Evolutionary conservation across 192 early-diverging fungal species (phyloP).

Genomic region (Dispira simplex): DNA sequence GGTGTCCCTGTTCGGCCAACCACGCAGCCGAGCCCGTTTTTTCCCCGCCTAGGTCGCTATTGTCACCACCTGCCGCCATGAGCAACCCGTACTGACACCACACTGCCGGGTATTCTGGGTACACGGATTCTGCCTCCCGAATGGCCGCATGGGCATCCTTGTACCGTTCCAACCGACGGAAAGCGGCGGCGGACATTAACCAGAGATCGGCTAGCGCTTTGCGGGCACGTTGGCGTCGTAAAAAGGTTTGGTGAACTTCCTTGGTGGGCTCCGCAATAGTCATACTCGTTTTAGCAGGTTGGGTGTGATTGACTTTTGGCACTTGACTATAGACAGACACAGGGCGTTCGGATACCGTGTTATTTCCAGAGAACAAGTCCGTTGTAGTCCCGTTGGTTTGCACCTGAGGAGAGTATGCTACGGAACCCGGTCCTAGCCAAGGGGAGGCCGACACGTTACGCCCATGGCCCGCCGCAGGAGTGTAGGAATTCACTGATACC

Average conservation of each 20-base stretch:
- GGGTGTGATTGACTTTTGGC: background rate
- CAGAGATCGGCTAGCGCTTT: constrained; percentile 32
- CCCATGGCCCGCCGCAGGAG: background rate
- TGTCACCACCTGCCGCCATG: background rate
- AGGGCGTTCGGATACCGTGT: background rate
- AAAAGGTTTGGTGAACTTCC: background rate
- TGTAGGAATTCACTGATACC: constrained; percentile 4
- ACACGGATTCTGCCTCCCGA: constrained; percentile 34
- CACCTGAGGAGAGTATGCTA: background rate
- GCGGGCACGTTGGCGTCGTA: constrained; percentile 25
- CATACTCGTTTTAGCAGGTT: background rate
- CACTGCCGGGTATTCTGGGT: constrained; percentile 27
- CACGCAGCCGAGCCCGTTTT: constrained; percentile 16
- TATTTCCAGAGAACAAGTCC: background rate
- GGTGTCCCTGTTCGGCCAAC: constrained; percentile 9
- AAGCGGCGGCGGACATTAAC: constrained; percentile 34
- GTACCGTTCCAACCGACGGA: constrained; percentile 25
- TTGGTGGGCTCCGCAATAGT: background rate
- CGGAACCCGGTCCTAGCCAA: constrained; percentile 1
- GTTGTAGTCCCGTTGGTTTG: background rate
- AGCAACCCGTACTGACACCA: constrained; percentile 31
- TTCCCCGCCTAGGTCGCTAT: background rate
- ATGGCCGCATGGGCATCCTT: constrained; percentile 39
- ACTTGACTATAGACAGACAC: no score
- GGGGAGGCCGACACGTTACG: background rate